phyloP scores from a whole-genome alignment of 345 rosid genomes.

The Salix udensis region DNA sequence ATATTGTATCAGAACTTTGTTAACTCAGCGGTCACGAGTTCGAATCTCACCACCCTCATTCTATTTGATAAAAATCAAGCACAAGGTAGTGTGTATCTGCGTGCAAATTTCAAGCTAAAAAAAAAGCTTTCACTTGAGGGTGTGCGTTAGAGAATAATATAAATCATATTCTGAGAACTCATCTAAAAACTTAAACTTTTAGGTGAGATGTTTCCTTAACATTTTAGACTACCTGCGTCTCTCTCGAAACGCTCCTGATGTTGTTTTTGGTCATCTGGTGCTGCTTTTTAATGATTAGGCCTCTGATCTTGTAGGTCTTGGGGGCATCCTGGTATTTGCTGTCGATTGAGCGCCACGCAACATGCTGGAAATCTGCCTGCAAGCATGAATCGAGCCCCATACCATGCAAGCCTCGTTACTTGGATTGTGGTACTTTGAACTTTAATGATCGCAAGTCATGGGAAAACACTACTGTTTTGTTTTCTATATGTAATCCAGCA shows the following conservation, averaged over 20 bases:
- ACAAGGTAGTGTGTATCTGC: too few species aligned
- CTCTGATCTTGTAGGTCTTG: slow-evolving; percentile 46
- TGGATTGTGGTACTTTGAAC: slow-evolving; percentile 48
- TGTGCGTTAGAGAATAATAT: too few species aligned
- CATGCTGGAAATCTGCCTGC: slow-evolving; percentile 81
- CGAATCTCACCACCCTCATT: too few species aligned
- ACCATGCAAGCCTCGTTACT: slow-evolving; percentile 44
- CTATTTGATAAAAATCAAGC: too few species aligned
- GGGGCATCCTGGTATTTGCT: slow-evolving; percentile 89
- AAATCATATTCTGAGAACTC: too few species aligned
- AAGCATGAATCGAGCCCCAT: slow-evolving; percentile 31
- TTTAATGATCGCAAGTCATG: slow-evolving; percentile 36
- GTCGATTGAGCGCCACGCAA: slow-evolving; percentile 65
- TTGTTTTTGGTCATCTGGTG: not conserved
- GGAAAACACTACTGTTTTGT: slow-evolving; percentile 56
- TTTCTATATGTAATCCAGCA: slow-evolving; percentile 49
- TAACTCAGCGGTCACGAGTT: too few species aligned
- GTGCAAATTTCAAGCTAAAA: too few species aligned
- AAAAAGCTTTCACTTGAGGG: rapidly evolving
- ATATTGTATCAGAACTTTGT: too few species aligned
- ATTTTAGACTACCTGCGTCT: not conserved
- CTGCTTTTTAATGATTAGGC: not conserved
- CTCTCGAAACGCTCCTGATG: not conserved
- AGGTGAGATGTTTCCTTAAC: too few species aligned
- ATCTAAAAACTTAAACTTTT: too few species aligned